Evolutionary conservation across 1,284 basidiomycete species (phyloP).

Genomic region (Coriolopsis trogii): DNA sequence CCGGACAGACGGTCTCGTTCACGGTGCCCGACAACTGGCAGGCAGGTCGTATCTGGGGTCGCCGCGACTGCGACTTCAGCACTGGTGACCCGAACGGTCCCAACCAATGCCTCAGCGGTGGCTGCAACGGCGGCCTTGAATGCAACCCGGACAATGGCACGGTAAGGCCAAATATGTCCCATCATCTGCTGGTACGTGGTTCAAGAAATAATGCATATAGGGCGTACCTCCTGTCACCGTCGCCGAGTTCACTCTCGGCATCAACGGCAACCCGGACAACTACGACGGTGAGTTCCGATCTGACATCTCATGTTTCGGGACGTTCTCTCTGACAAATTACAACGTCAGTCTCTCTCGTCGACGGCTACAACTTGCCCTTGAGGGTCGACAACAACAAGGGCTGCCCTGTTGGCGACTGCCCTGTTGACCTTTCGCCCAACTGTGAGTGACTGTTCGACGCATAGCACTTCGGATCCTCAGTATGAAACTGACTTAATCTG

Average conservation of each 20-base stretch:
- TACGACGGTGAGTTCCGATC: slow-evolving; percentile 40
- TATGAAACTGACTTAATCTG: slow-evolving; percentile 3
- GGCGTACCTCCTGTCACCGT: slow-evolving; percentile 49
- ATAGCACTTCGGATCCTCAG: not conserved
- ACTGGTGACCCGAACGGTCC: slow-evolving; percentile 39
- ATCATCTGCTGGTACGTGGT: not conserved
- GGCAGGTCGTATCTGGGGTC: slow-evolving; percentile 43
- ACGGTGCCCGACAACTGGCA: slow-evolving; percentile 40
- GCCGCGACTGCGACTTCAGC: slow-evolving; percentile 46
- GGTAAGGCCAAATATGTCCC: slow-evolving; percentile 22
- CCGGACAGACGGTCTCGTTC: slow-evolving; percentile 35
- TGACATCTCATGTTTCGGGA: not conserved
- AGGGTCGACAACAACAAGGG: slow-evolving; percentile 53
- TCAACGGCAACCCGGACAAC: slow-evolving; percentile 37
- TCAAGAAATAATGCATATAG: slow-evolving; percentile 17
- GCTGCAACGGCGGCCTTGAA: slow-evolving; percentile 49
- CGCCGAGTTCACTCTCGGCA: slow-evolving; percentile 47
- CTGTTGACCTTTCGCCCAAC: slow-evolving; percentile 53
- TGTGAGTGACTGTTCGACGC: slow-evolving; percentile 38
- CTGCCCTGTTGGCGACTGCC: slow-evolving; percentile 53
- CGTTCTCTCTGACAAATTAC: not conserved
- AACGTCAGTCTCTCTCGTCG: slow-evolving; percentile 31
- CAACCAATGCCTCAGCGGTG: slow-evolving; percentile 44
- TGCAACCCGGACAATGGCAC: slow-evolving; percentile 45
- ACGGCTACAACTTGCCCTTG: slow-evolving; percentile 56